Evolutionary conservation across 2,329 filamentous ascomycete genomes (phyloP), one percentile per base, ranked within the genome.

Genomic region (Amphichorda felina): DNA sequence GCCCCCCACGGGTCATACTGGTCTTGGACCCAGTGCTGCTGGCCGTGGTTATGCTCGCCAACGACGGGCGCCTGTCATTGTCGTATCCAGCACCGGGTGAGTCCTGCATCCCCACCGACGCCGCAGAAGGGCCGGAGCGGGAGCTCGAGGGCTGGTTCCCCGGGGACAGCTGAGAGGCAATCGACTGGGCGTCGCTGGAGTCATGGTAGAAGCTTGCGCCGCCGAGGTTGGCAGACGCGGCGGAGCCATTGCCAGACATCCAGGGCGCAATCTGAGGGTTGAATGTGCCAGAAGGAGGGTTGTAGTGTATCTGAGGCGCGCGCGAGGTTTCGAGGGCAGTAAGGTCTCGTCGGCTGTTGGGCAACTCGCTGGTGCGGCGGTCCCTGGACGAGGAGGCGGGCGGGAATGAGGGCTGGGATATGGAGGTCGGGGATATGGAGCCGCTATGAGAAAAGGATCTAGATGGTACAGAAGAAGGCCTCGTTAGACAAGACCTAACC

Each of bases 11-110:
- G 41, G 75, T 79, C 42, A 77, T 65, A 54, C 80, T 83, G 39
- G 72, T 72, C 59, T 79, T 80, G 29, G 89, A 94, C 24, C 84
- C 83, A 44, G 83, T 75, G 51, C 89, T 94, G 57, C 88, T 91
- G 4, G 70, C 94, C 11, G 82, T 87, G 37, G 56, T 50, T 43
- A 88, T 78, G 57, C 88, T 95, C 27, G 87, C 87, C 34, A 86
- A 72, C 4, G 91, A 96, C 2, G 89, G 89, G 34, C 89, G 74
- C 42, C 91, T 81, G 50, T 94, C 83, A 40, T 66, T 63, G 41
- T 71, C 75, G 30, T 71, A 22, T 7, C 9, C 8, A 16, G 63
- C 57, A 35, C 81, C 78, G 8, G 73, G 67, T 4, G 74, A 73
- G 35, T 83, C 80, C 45, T 68, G 74, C 41, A 67, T 24, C 21